Evolutionary conservation across 352 stramenopile species (phyloP).

Genomic region (Phytophthora lateralis): DNA sequence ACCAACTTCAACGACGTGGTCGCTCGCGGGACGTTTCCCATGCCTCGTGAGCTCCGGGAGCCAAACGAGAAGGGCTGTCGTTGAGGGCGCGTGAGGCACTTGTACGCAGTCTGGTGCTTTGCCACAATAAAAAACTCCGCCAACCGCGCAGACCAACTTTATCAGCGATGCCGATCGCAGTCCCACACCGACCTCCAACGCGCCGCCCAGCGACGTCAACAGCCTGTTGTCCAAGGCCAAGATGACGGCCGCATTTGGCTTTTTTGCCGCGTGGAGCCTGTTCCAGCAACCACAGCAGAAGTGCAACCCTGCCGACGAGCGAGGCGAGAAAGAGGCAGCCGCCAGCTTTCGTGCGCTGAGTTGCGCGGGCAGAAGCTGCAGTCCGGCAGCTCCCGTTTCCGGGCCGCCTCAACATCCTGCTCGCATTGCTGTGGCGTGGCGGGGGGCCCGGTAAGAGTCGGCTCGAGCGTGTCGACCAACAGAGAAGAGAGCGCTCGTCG

Average conservation of each 20-base stretch:
- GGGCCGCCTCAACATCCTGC: neutral
- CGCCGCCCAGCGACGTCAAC: neutral
- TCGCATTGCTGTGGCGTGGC: constrained; percentile 13
- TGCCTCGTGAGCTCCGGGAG: neutral
- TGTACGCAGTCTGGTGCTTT: constrained; percentile 3
- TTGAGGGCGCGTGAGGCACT: neutral
- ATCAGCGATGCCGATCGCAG: constrained; percentile 1
- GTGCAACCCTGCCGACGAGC: neutral
- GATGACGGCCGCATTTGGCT: constrained; percentile 8
- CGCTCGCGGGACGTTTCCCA: constrained; percentile 15
- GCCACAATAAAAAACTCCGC: constrained; percentile 16
- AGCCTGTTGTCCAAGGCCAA: constrained; percentile 8
- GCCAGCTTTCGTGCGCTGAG: constrained; percentile 8
- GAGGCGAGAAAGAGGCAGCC: constrained; percentile 14
- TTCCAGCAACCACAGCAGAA: constrained; percentile 20
- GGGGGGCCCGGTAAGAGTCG: constrained; percentile 22
- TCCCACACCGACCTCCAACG: constrained; percentile 1
- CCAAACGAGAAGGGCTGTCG: neutral
- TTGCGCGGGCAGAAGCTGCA: constrained; percentile 17
- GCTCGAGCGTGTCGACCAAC: neutral
- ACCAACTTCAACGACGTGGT: constrained; percentile 17
- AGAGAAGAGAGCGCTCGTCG: neutral
- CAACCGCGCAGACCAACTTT: constrained; percentile 6
- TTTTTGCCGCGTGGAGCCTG: constrained; percentile 8
- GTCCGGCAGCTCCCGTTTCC: constrained; percentile 1